A percentile compares a stretch with the other conserved stretches of the same genome.
Conservation (phyloP, 768 basidiomycete genomes). For the Collybia sp. region DNA sequence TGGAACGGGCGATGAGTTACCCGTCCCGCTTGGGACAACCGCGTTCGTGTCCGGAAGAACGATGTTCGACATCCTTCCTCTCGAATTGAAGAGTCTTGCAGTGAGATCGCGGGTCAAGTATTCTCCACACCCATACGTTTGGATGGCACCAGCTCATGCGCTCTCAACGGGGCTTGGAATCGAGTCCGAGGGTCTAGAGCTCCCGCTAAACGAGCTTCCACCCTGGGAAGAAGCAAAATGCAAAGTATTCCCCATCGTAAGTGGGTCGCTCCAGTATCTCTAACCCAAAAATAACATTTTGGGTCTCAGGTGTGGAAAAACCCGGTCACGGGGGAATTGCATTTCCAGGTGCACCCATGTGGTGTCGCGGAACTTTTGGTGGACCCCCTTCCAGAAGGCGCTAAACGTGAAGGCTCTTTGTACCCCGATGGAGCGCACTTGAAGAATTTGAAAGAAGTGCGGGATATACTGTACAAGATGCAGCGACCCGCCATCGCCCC, state of each 20-base stretch:
- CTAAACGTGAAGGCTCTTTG: conserved; percentile 54
- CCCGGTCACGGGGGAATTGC: conserved; percentile 74
- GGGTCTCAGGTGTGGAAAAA: conserved; percentile 80
- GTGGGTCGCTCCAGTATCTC: conserved; percentile 16
- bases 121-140: conserved; percentile 84
- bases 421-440: conserved; percentile 83
- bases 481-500: conserved; percentile 89
- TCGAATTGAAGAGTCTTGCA: conserved; percentile 72
- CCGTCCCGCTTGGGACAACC: conserved; percentile 83
- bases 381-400: conserved; percentile 64
- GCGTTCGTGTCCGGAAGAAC: conserved; percentile 77
- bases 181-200: conserved; percentile 71
- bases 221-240: conserved; percentile 76
- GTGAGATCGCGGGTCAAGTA: conserved; percentile 74
- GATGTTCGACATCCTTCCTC: conserved; percentile 78
- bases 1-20: conserved; percentile 78
- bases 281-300: conserved; percentile 1
- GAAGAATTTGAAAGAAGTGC: conserved; percentile 66
- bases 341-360: conserved; percentile 90
- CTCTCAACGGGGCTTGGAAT: conserved; percentile 80
- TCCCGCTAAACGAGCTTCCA: conserved; percentile 63
- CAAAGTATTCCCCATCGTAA: conserved; percentile 64
- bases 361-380: conserved; percentile 64
- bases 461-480: conserved; percentile 77
- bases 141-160: conserved; percentile 80